phyloP scores from a whole-genome alignment of 2,329 filamentous ascomycete species.

The Hansfordia pulvinata region DNA sequence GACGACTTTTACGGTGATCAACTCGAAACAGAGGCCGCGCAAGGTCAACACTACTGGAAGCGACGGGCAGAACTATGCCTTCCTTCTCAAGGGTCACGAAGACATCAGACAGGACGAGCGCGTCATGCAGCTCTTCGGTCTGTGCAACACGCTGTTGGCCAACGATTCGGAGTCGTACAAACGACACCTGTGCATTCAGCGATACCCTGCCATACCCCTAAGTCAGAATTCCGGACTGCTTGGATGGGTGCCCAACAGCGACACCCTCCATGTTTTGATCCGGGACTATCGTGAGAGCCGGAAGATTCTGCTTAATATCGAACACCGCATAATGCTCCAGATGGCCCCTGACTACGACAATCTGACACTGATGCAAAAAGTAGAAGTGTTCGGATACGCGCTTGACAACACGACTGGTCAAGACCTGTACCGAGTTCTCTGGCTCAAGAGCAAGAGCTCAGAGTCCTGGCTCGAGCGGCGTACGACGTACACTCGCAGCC shows the following conservation, averaged over 20 bases:
- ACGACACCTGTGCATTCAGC: conserved; percentile 89
- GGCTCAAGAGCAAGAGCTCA: conserved; percentile 97
- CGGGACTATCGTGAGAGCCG: conserved; percentile 93
- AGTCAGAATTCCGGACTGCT: conserved; percentile 93
- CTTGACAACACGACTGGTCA: conserved; percentile 98
- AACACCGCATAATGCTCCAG: conserved; percentile 98
- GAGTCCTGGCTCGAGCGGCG: conserved; percentile 95
- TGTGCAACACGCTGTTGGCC: conserved; percentile 88
- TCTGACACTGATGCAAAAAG: conserved; percentile 98
- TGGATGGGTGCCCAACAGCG: conserved; percentile 94
- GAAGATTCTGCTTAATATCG: conserved; percentile 96
- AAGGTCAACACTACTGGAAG: conserved; percentile 82
- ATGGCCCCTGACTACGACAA: conserved; percentile 99
- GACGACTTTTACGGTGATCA: conserved; percentile 79
- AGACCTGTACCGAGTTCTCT: conserved; percentile 92
- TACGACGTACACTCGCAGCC: conserved; percentile 95
- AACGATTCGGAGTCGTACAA: conserved; percentile 96
- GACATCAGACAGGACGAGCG: conserved; percentile 98
- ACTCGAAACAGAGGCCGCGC: conserved; percentile 88
- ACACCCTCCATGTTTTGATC: conserved; percentile 93
- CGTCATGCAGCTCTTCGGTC: conserved; percentile 97
- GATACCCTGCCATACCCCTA: conserved; percentile 90
- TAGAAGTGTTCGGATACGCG: conserved; percentile 97
- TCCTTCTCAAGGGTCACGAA: conserved; percentile 95
- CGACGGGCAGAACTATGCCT: conserved; percentile 78